Evolutionary conservation across 805 yeast species (phyloP).

Genomic region (Starmerella lactis-condensi): DNA sequence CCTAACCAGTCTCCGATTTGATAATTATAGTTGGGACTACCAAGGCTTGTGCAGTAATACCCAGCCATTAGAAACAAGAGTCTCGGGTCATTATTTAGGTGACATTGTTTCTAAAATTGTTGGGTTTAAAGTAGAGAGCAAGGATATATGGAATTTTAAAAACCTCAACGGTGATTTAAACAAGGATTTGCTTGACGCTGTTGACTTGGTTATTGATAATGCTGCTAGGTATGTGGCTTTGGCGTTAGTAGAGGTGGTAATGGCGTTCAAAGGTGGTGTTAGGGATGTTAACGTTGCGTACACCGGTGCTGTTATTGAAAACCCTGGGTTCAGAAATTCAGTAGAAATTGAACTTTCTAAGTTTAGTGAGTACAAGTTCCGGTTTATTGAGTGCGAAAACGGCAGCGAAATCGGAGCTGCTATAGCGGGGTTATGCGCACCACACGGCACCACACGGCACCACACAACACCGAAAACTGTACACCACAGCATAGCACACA

Average conservation of each 20-base stretch:
- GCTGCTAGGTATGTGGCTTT: conserved; percentile 13
- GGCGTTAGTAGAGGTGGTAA: conserved; percentile 8
- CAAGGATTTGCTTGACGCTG: conserved; percentile 3
- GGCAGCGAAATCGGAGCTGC: conserved; percentile 18
- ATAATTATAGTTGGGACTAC: conserved; percentile 6
- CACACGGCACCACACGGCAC: no score
- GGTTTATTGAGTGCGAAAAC: conserved; percentile 9
- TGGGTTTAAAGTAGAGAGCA: no score
- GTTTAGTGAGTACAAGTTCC: conserved; percentile 2
- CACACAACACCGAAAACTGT: no score
- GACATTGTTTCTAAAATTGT: conserved; percentile 5
- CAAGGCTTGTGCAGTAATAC: conserved; percentile 4
- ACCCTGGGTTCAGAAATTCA: conserved; percentile 10
- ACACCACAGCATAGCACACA: neutral
- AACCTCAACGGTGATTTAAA: conserved; percentile 1
- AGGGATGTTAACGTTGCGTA: conserved; percentile 8
- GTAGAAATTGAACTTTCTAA: conserved; percentile 2
- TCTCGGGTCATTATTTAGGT: conserved; percentile 13
- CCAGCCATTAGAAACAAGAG: conserved; percentile 15
- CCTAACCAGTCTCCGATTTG: conserved; percentile 6
- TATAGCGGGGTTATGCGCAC: no score
- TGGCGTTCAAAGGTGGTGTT: neutral
- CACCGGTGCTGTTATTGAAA: conserved; percentile 16
- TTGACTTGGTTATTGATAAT: conserved; percentile 9
- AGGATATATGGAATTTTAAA: conserved; percentile 7